Evolutionary conservation across 2,329 filamentous ascomycete species (phyloP).

Genomic region (Trichoderma brevicompactum): DNA sequence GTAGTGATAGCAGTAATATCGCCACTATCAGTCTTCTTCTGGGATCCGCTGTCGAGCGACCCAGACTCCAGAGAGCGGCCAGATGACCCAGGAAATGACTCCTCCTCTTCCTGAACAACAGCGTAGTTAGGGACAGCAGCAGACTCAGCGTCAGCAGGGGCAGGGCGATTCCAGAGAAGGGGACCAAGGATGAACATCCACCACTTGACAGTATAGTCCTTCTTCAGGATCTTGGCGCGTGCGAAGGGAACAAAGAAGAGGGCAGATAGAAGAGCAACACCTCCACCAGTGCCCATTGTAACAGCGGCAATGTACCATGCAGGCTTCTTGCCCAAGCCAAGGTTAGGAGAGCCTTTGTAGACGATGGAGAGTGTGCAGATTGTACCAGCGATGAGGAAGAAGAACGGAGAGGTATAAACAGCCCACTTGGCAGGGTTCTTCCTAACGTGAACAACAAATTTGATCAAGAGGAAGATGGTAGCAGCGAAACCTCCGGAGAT

Average conservation of each 20-base stretch:
- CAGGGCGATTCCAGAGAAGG: constrained; percentile 63
- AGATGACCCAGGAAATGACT: constrained; percentile 33
- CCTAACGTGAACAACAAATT: constrained; percentile 68
- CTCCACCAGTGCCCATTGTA: constrained; percentile 66
- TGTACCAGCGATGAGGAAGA: constrained; percentile 76
- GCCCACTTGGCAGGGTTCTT: constrained; percentile 74
- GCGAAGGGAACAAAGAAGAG: constrained; percentile 77
- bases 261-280: constrained; percentile 61
- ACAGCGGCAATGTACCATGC: constrained; percentile 69
- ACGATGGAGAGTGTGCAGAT: constrained; percentile 78
- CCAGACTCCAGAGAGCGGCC: constrained; percentile 36
- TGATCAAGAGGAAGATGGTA: constrained; percentile 71
- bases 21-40: constrained; percentile 37
- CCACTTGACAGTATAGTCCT: constrained; percentile 67
- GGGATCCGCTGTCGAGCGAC: constrained; percentile 33
- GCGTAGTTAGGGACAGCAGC: constrained; percentile 75
- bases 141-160: constrained; percentile 55
- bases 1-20: background rate
- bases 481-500: constrained; percentile 68
- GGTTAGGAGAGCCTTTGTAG: constrained; percentile 77
- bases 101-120: constrained; percentile 68
- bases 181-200: constrained; percentile 67
- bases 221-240: constrained; percentile 69
- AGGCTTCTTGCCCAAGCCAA: constrained; percentile 68
- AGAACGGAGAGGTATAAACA: constrained; percentile 73